phyloP scores from a whole-genome alignment of 2,329 filamentous ascomycete genomes.

The Verticillium nubilum region DNA sequence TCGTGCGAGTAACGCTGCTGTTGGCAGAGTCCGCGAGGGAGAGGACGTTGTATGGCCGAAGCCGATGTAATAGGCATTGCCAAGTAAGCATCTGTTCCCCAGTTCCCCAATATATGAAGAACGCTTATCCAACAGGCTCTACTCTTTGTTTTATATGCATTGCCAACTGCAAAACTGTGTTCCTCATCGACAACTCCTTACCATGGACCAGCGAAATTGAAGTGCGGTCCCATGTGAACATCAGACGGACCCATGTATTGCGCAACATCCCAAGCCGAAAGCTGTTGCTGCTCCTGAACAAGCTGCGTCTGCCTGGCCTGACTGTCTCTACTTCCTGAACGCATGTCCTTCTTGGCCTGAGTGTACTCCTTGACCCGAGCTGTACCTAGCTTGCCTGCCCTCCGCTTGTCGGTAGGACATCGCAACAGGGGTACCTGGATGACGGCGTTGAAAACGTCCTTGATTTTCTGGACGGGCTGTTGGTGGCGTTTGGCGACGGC shows the following conservation, averaged over 20 bases:
- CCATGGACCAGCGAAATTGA: conserved; percentile 8
- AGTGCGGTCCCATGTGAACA: conserved; percentile 1
- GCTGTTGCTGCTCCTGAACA: conserved; percentile 1
- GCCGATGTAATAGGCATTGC: neutral
- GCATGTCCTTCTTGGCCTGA: conserved; percentile 31
- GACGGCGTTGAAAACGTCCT: conserved; percentile 40
- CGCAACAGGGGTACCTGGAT: conserved; percentile 42
- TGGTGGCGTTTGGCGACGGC: conserved; percentile 39
- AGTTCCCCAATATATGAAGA: no score
- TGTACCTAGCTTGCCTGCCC: conserved; percentile 33
- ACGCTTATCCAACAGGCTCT: no score
- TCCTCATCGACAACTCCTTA: neutral
- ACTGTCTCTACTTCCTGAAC: neutral
- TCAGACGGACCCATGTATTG: conserved; percentile 9
- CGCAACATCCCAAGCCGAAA: conserved; percentile 10
- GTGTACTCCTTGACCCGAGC: conserved; percentile 36
- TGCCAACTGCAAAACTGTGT: no score
- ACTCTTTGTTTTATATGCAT: no score
- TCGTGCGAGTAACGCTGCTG: conserved; percentile 16
- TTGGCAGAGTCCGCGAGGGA: conserved; percentile 6
- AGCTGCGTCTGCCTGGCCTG: neutral
- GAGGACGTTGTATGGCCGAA: neutral
- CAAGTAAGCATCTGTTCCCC: neutral
- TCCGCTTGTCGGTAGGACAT: conserved; percentile 36
- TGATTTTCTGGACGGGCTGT: conserved; percentile 34